phyloP scores from a whole-genome alignment of 2,329 filamentous ascomycete genomes.

The Ceratocystis smalleyi region DNA sequence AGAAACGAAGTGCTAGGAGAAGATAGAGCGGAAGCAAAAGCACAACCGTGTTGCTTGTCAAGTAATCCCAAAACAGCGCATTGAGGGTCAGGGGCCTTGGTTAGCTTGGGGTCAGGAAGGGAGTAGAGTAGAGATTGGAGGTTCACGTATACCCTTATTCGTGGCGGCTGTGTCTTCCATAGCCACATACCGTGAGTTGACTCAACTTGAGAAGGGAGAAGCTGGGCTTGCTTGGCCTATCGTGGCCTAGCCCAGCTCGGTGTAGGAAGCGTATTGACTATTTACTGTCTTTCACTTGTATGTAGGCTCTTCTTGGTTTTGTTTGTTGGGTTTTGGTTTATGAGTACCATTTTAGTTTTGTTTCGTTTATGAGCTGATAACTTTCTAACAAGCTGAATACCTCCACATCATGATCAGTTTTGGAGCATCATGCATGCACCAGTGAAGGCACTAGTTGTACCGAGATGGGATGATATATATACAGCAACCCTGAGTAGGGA shows the following conservation, averaged over 20 bases:
- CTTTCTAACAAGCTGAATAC: neutral
- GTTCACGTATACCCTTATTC: neutral
- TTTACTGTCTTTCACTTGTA: neutral
- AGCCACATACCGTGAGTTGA: neutral
- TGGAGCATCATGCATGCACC: neutral
- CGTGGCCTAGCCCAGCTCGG: neutral
- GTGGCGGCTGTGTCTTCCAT: neutral
- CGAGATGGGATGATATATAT: too few relatives aligned
- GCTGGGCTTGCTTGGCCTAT: too few relatives aligned
- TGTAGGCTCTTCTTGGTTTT: slow-evolving; percentile 4
- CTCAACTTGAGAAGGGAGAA: neutral
- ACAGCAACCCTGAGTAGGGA: too few relatives aligned
- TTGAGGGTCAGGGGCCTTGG: neutral
- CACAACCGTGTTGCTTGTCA: neutral
- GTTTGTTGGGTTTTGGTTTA: slow-evolving; percentile 2
- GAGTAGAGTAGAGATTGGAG: neutral
- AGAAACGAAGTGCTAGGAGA: slow-evolving; percentile 1
- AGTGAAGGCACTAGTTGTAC: too few relatives aligned
- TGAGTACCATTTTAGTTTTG: slow-evolving; percentile 1
- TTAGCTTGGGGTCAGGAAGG: neutral
- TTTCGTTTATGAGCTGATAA: neutral
- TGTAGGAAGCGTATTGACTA: neutral
- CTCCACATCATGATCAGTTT: neutral
- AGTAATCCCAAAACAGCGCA: neutral
- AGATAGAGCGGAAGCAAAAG: neutral